Base-by-base conservation (phyloP, 2,329 filamentous ascomycete species). In the Phialophora macrospora region DNA sequence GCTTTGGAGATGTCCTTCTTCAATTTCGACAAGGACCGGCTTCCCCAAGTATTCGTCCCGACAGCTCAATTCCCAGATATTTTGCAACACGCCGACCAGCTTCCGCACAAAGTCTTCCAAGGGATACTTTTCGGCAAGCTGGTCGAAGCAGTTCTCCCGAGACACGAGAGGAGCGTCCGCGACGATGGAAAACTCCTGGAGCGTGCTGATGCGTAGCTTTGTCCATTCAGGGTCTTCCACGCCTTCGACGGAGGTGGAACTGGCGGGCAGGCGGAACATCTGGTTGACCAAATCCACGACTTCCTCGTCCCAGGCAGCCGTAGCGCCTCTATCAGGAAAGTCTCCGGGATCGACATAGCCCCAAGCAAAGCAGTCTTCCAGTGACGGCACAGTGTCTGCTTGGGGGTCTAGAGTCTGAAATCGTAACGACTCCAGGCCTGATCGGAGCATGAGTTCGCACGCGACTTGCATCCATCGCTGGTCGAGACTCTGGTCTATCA, bases 21-120 rank as follows among this genome's bases (percentile, higher is more conserved):
- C 70, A 2, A 70, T 64, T 55, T 75, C 71, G 5, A 71, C 74
- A 24, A 72, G 69, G 9, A 70, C 73, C 38, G 72, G 76, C 68
- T 73, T 73, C 14, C 68, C 69, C 28, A 68, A 64, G 1, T 72
- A 54, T 38, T 69, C 70, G 57, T 57, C 44, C 2, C 62, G n/a
- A n/a, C 64, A 65, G 12, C 55, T 41, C 3, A 54, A 34, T 5
- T 32, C 24, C 66, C 69, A 71, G 7, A 67, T 41, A 22, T 46
- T 51, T 5, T 52, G 38, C 22, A 72, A 22, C 57, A 68, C 68
- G 1, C 32, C 7, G 7, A 61, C 49, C 4, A 72, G 38, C 17
- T 62, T 63, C 17, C 55, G 28, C 34, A 63, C 44, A 56, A 71
- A 67, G 3, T 51, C 34, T 6, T n/a, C 63, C 9, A 52, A 32